Conservation (phyloP, 192 early-diverging fungal genomes). For the Funneliformis mosseae region DNA sequence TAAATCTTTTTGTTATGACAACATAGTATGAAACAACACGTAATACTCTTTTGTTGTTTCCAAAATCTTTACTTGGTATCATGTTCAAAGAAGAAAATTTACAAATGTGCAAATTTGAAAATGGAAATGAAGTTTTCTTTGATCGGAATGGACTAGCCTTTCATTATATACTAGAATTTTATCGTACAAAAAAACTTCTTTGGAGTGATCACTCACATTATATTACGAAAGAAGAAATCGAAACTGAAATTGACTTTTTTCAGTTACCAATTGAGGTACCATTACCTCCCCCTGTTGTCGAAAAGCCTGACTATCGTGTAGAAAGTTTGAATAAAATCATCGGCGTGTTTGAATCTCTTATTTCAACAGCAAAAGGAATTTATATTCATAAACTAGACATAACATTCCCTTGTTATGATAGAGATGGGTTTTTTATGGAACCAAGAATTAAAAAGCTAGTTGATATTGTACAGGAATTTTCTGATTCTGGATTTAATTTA, state of each 20-base stretch:
- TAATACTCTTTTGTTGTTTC: neutral
- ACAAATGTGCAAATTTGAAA: neutral
- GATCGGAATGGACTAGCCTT: constrained; percentile 15
- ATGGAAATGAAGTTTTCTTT: constrained; percentile 3
- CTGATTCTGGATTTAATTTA: neutral
- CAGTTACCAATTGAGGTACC: neutral
- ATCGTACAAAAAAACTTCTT: neutral
- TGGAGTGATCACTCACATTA: neutral
- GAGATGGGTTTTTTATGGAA: neutral
- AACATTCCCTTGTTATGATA: neutral
- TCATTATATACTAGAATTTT: constrained; percentile 18
- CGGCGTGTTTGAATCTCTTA: neutral
- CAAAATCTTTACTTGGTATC: neutral
- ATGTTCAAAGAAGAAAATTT: neutral
- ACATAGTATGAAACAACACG: neutral
- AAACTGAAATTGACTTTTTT: neutral
- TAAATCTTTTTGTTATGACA: neutral
- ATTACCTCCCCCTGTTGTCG: neutral
- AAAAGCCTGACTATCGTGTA: neutral
- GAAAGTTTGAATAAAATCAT: neutral
- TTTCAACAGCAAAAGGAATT: neutral
- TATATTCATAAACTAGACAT: neutral
- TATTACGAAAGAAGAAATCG: neutral
- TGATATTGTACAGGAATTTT: neutral
- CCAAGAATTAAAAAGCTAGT: neutral